phyloP scores from a whole-genome alignment of 1,284 basidiomycete genomes.

The Cryptococcus maquisensis region DNA sequence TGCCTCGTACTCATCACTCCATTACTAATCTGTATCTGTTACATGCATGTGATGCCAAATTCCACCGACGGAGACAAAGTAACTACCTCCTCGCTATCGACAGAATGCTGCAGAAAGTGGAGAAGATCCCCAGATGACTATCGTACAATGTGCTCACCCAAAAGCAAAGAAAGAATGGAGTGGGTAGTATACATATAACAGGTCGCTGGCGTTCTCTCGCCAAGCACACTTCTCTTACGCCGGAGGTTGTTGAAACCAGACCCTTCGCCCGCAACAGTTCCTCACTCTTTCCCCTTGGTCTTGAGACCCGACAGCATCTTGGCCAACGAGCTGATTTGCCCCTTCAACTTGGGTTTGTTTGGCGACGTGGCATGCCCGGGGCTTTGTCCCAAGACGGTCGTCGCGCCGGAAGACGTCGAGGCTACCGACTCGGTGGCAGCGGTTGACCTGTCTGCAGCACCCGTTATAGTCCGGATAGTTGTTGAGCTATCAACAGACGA shows the following conservation, averaged over 20 bases:
- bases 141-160: too few relatives aligned
- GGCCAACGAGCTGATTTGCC: constrained; percentile 44
- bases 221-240: not conserved
- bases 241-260: too few relatives aligned
- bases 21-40: too few relatives aligned
- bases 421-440: not conserved
- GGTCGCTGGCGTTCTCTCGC: not conserved
- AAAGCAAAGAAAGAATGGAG: too few relatives aligned
- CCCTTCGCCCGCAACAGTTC: not conserved
- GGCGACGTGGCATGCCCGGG: constrained; percentile 15
- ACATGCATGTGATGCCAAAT: too few relatives aligned
- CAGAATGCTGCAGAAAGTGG: too few relatives aligned
- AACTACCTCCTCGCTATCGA: too few relatives aligned
- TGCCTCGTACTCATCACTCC: too few relatives aligned
- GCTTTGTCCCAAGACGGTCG: not conserved
- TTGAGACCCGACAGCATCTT: constrained; percentile 49
- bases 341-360: constrained; percentile 44
- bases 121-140: too few relatives aligned
- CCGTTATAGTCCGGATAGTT: constrained; percentile 10
- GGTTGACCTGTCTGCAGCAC: not conserved
- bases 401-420: constrained; percentile 3
- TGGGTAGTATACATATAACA: not conserved
- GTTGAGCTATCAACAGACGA: constrained; percentile 13
- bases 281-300: constrained; percentile 37
- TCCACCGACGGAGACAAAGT: too few relatives aligned